Evolutionary conservation across 148 eudicot genomes (phyloP).

Genomic region (Tetragonia tetragonoides): DNA sequence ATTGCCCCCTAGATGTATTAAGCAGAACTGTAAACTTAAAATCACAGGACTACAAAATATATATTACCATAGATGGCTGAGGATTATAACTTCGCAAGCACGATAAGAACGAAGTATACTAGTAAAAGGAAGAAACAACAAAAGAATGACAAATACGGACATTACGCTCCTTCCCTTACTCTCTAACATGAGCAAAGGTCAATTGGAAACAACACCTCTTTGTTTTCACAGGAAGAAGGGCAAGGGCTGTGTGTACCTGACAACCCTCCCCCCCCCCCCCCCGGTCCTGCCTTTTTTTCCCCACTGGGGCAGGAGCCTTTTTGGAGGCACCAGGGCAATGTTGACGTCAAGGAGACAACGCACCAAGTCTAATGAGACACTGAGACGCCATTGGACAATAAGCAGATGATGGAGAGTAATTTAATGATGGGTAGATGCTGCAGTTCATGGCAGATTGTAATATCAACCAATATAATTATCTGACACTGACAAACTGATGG

Average conservation of each 20-base stretch:
- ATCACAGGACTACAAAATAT: not conserved
- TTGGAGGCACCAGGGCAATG: too few species aligned
- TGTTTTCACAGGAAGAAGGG: too few species aligned
- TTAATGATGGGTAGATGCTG: not conserved
- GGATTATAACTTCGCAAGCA: not conserved
- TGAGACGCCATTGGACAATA: not conserved
- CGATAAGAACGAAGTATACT: not conserved
- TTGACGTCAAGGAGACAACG: not conserved
- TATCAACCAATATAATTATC: not conserved
- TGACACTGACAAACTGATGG: not conserved
- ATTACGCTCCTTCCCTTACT: not conserved
- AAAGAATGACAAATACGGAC: not conserved
- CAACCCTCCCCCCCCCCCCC: too few species aligned
- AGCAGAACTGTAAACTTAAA: slow-evolving; percentile 6
- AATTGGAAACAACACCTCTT: too few species aligned
- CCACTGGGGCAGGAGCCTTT: too few species aligned
- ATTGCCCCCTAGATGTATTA: slow-evolving; percentile 59
- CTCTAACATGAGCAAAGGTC: not conserved
- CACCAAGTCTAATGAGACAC: not conserved
- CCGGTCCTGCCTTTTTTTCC: too few species aligned
- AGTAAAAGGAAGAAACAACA: not conserved
- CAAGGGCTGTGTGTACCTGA: too few species aligned
- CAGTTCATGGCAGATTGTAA: not conserved
- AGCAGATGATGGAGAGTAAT: not conserved
- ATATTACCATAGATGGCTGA: not conserved